Percentiles rank a stretch among this genome's conserved stretches.
Conservation (phyloP, 2,329 filamentous ascomycete genomes). For the Seiridium cupressi region DNA sequence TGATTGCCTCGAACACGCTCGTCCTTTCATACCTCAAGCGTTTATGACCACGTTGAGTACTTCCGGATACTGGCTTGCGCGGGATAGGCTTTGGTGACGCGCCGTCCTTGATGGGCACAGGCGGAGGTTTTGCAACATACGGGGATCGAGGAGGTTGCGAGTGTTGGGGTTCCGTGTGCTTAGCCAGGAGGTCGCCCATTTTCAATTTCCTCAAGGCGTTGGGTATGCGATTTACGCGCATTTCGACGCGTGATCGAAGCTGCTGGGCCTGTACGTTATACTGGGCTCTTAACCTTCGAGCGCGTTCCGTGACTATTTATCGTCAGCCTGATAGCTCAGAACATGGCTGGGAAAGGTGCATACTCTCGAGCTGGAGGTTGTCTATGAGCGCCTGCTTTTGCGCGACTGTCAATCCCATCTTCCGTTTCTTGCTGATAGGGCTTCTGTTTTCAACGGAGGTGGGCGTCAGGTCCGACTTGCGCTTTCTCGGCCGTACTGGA, state of each 20-base stretch:
- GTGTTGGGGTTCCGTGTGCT: slow-evolving; percentile 44
- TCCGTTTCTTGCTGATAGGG: slow-evolving; percentile 58
- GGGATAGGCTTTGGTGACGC: slow-evolving; percentile 30
- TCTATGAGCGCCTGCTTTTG: slow-evolving; percentile 89
- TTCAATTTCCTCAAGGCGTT: slow-evolving; percentile 72
- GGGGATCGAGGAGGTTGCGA: slow-evolving; percentile 22
- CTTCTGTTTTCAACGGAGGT: slow-evolving; percentile 41
- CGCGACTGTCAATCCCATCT: slow-evolving; percentile 58
- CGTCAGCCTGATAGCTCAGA: slow-evolving; percentile 9
- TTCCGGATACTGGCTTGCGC: slow-evolving; percentile 31
- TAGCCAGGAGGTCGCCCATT: slow-evolving; percentile 74
- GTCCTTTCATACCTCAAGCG: slow-evolving; percentile 45
- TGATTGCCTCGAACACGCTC: not conserved
- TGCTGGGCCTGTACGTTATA: slow-evolving; percentile 87
- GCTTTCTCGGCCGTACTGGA: slow-evolving; percentile 43
- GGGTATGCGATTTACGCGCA: slow-evolving; percentile 91
- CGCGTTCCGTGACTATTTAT: slow-evolving; percentile 31
- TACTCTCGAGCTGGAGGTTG: slow-evolving; percentile 86
- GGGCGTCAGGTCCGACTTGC: slow-evolving; percentile 38
- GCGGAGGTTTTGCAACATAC: slow-evolving; percentile 35
- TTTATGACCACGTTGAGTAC: slow-evolving; percentile 37
- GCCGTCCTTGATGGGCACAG: slow-evolving; percentile 51
- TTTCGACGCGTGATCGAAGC: slow-evolving; percentile 81
- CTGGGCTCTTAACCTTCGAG: slow-evolving; percentile 82
- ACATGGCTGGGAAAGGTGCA: slow-evolving; percentile 24